Base-by-base conservation (phyloP, 2,329 filamentous ascomycete species). In the Aspergillus pseudoglaucus region DNA sequence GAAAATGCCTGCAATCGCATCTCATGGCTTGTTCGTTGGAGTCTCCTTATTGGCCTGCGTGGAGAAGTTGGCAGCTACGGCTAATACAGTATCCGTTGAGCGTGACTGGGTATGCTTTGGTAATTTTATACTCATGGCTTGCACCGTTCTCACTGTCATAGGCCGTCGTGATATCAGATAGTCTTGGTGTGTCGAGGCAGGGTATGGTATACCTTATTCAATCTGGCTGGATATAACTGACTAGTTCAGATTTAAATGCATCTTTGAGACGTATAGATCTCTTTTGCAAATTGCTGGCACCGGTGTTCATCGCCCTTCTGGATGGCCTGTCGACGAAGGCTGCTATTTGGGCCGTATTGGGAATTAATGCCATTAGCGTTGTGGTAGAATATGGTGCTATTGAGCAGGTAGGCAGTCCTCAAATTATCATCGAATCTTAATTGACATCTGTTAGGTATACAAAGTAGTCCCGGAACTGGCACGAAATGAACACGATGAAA, bases 81-180 rank as follows among this genome's bases (percentile, higher is more conserved):
- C 81, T 62, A 89, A 88, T 60, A 73, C 80, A 0, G 78, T 89
- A 1, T 74, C 85, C 0, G 76, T 90, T 0, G 86, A 89, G 62
- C 73, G 82, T 57, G 86, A 90, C 56, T 88, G 85, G 85, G 67
- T 72, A 53, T 44, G 64, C 47, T 47, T 44, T 8, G 48, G 15
- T 15, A 35, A 15, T 27, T 7, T 4, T 8, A 2, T 17, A 8
- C 33, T 30, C 25, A 30, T 30, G 25, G 5, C 10, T 30, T 30
- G 42, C 37, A 42, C 48, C 37, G 3, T 12, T 20, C 18, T 42
- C 5, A 27, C 27, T 6, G 1, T 4, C 14, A 2, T 23, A 65
- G 64, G 59, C 58, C 3, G 59, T 67, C 41, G 60, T 67, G 10
- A 59, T 67, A 30, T 59, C 63, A 14, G 57, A 60, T 18, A 56